Percentiles rank a stretch among this genome's conserved stretches.
Conservation (phyloP, 2,329 filamentous ascomycete genomes). For the Arthroderma sp. region DNA sequence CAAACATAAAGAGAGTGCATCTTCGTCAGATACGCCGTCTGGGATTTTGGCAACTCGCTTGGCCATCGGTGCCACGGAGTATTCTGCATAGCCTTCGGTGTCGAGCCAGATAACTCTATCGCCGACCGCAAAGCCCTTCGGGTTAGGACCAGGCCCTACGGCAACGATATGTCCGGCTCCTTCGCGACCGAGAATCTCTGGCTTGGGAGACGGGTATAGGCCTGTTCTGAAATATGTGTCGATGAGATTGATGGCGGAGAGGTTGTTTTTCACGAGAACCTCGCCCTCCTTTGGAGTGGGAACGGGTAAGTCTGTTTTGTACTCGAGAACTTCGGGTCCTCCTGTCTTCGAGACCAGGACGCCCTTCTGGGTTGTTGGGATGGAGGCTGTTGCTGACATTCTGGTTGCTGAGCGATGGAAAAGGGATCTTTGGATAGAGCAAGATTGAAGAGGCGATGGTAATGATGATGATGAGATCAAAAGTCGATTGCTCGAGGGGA, state of each 20-base stretch:
- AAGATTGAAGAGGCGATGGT: neutral
- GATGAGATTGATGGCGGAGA: conserved; percentile 74
- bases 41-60: conserved; percentile 50
- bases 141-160: conserved; percentile 38
- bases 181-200: conserved; percentile 68
- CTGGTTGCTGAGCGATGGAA: conserved; percentile 14
- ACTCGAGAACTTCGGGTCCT: conserved; percentile 57
- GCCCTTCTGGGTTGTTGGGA: conserved; percentile 59
- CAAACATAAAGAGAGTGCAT: conserved; percentile 56
- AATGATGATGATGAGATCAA: neutral
- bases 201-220: conserved; percentile 59
- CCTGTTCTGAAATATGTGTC: conserved; percentile 85
- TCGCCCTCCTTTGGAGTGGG: conserved; percentile 56
- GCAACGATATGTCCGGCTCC: conserved; percentile 58
- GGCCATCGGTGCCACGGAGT: conserved; percentile 40
- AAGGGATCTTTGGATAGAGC: neutral
- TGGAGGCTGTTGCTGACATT: conserved; percentile 26
- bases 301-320: conserved; percentile 57
- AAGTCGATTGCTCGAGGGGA: too few species aligned
- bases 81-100: conserved; percentile 44
- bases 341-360: conserved; percentile 60
- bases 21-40: conserved; percentile 43
- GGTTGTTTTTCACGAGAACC: conserved; percentile 68
- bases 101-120: conserved; percentile 60
- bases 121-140: conserved; percentile 47